phyloP scores from a whole-genome alignment of 805 yeast genomes.

The Candida coquimbonensis region DNA sequence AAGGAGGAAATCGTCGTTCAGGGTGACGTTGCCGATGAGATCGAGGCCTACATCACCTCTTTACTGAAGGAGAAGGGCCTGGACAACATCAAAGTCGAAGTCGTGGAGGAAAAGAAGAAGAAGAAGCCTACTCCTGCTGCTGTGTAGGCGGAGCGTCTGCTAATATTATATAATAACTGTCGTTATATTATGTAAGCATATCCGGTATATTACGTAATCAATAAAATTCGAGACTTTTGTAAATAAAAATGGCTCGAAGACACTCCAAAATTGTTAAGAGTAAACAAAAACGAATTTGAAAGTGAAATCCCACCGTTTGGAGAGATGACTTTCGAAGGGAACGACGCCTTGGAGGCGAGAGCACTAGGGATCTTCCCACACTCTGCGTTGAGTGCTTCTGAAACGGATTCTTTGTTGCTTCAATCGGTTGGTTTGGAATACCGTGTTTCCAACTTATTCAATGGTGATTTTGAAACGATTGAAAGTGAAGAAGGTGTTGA shows the following conservation, averaged over 20 bases:
- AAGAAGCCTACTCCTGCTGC: constrained; percentile 34
- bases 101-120: constrained; percentile 73
- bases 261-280: too few relatives aligned
- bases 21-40: constrained; percentile 93
- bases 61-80: constrained; percentile 77
- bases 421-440: neutral
- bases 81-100: constrained; percentile 82
- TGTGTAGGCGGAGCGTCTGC: neutral
- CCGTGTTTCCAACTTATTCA: neutral
- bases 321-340: neutral
- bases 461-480: too few relatives aligned
- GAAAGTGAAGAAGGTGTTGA: neutral
- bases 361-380: neutral
- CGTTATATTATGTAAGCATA: neutral
- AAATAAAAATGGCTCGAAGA: too few relatives aligned
- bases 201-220: neutral
- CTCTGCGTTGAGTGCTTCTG: neutral
- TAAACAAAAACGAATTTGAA: too few relatives aligned
- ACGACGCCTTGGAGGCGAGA: neutral
- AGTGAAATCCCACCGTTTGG: neutral
- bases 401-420: neutral
- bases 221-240: too few relatives aligned
- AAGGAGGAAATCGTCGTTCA: constrained; percentile 88
- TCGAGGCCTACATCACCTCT: constrained; percentile 64
- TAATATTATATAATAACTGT: too few relatives aligned